Evolutionary conservation across 495 filamentous ascomycete genomes (phyloP).

Genomic region (Sporormia fimetaria): DNA sequence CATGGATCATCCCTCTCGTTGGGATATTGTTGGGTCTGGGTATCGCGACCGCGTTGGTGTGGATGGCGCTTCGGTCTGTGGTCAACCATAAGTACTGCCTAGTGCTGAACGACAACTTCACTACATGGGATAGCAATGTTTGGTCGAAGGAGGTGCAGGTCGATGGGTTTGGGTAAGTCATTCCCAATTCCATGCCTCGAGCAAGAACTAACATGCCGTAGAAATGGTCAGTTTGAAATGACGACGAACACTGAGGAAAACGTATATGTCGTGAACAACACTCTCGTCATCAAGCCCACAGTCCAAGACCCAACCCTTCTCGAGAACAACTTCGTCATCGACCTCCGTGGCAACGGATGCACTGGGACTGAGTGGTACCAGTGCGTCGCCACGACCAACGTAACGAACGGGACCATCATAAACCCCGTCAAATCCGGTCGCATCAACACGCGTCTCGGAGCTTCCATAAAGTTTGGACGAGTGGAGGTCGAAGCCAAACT

Average conservation of each 20-base stretch:
- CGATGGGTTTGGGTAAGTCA: slow-evolving; percentile 67
- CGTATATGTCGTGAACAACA: slow-evolving; percentile 55
- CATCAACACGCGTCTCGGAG: slow-evolving; percentile 58
- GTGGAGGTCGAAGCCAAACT: slow-evolving; percentile 68
- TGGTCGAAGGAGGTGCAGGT: slow-evolving; percentile 74
- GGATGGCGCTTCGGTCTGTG: slow-evolving; percentile 56
- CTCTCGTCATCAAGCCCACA: slow-evolving; percentile 65
- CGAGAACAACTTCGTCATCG: slow-evolving; percentile 48
- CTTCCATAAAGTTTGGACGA: slow-evolving; percentile 66
- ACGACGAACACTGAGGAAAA: slow-evolving; percentile 63
- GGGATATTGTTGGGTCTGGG: slow-evolving; percentile 55
- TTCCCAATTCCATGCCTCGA: neutral
- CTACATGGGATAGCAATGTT: slow-evolving; percentile 44
- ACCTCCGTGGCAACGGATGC: slow-evolving; percentile 55
- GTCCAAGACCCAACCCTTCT: slow-evolving; percentile 57
- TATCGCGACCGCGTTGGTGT: slow-evolving; percentile 57
- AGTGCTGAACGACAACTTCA: slow-evolving; percentile 60
- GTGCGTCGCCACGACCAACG: slow-evolving; percentile 56
- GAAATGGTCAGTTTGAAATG: slow-evolving; percentile 71
- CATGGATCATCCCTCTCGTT: slow-evolving; percentile 62
- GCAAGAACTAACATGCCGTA: slow-evolving; percentile 24
- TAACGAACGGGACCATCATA: slow-evolving; percentile 60
- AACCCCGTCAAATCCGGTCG: slow-evolving; percentile 70
- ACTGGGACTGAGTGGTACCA: slow-evolving; percentile 43
- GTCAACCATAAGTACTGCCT: slow-evolving; percentile 64